These are phyloP conservation scores for Kurtzmaniella cleridarum DNA, from an alignment of 805 yeast genomes.

Conservation along the genomic window DNA sequence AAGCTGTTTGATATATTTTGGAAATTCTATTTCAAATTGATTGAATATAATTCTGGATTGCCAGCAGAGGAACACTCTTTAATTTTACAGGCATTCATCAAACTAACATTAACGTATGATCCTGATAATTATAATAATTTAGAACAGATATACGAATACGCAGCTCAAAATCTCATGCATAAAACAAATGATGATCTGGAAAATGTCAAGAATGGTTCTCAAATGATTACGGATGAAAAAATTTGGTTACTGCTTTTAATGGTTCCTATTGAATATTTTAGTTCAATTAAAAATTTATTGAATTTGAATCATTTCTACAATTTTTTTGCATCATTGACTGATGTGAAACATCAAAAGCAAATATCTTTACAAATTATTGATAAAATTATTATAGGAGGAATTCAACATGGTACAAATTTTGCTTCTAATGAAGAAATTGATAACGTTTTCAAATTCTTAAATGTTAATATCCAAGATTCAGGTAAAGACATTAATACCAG, in stretches of 20 bases:
- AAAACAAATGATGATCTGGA: conserved; percentile 5
- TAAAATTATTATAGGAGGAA: conserved; percentile 39
- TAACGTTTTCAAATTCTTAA: conserved; percentile 54
- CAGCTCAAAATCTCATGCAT: conserved; percentile 37
- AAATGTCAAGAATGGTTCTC: conserved; percentile 8
- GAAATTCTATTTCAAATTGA: conserved; percentile 53
- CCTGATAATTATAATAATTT: conserved; percentile 57
- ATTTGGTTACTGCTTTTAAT: conserved; percentile 43
- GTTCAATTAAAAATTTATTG: conserved; percentile 35
- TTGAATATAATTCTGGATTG: conserved; percentile 57
- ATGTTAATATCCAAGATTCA: conserved; percentile 44
- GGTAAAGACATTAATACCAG: conserved; percentile 24
- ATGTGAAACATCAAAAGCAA: conserved; percentile 45
- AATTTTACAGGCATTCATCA: conserved; percentile 60
- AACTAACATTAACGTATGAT: conserved; percentile 61
- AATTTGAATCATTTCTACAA: conserved; percentile 45
- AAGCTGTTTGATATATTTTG: conserved; percentile 60
- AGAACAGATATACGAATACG: conserved; percentile 55
- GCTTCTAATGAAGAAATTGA: conserved; percentile 44
- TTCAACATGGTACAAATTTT: conserved; percentile 22
- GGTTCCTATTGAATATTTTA: conserved; percentile 44
- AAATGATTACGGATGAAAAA: conserved; percentile 17
- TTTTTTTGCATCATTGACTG: conserved; percentile 49
- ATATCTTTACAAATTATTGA: conserved; percentile 60
- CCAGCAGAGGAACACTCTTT: conserved; percentile 60